These are phyloP conservation scores for Pleurotus ostreatus DNA, from an alignment of 768 basidiomycete species.

Conservation along the genomic window DNA sequence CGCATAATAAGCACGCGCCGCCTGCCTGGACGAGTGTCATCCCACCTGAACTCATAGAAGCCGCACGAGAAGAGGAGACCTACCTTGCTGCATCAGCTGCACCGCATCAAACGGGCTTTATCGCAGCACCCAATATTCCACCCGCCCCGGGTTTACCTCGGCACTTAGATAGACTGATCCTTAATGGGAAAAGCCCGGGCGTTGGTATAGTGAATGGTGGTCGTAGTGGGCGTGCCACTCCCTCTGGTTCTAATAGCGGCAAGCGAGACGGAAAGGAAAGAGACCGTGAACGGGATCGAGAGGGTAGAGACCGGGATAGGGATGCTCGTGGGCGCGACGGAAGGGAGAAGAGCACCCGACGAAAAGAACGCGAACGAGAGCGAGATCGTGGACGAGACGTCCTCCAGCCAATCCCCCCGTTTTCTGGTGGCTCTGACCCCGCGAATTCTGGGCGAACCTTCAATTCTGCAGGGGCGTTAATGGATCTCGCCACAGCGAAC, in stretches of 20 bases:
- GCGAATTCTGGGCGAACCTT: not conserved
- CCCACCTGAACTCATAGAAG: slow-evolving; percentile 72
- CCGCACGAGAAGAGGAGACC: slow-evolving; percentile 80
- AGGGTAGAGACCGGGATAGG: slow-evolving; percentile 11
- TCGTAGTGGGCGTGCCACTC: slow-evolving; percentile 15
- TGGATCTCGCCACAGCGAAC: not conserved
- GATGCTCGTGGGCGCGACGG: slow-evolving; percentile 7
- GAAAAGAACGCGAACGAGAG: slow-evolving; percentile 14
- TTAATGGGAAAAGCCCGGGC: slow-evolving; percentile 52
- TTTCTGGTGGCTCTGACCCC: not conserved
- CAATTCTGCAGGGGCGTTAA: not conserved
- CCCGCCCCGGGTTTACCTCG: slow-evolving; percentile 85
- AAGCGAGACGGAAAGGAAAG: slow-evolving; percentile 15
- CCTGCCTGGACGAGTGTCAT: slow-evolving; percentile 74
- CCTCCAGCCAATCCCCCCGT: not conserved
- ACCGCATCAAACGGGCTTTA: slow-evolving; percentile 23
- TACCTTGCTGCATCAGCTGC: slow-evolving; percentile 51
- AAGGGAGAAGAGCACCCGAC: slow-evolving; percentile 7
- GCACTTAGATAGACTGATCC: slow-evolving; percentile 90
- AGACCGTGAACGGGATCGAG: slow-evolving; percentile 18
- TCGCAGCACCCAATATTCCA: slow-evolving; percentile 76
- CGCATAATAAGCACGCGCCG: slow-evolving; percentile 18
- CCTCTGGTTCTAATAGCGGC: not conserved
- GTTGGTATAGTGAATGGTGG: slow-evolving; percentile 18
- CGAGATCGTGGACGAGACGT: slow-evolving; percentile 2